Evolutionary conservation across 805 yeast genomes (phyloP).

Genomic region (Brettanomyces bruxellensis): DNA sequence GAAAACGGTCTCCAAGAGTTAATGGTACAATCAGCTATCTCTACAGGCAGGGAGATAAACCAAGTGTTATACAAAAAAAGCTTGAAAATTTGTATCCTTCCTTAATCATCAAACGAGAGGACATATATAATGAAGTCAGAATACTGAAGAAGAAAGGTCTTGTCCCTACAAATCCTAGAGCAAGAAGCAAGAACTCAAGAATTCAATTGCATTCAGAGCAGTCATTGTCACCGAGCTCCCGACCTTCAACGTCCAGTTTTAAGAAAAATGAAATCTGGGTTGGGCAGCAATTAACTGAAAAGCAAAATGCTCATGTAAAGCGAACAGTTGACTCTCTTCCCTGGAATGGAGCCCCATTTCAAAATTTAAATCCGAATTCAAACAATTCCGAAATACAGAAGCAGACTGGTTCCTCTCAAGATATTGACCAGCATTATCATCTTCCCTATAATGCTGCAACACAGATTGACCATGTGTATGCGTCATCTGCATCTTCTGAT

Average conservation of each 20-base stretch:
- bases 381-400: conserved; percentile 3
- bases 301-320: no score
- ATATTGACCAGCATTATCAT: conserved; percentile 5
- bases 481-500: conserved; percentile 2
- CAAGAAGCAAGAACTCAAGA: neutral
- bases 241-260: no score
- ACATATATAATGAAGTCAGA: conserved; percentile 48
- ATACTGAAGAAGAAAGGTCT: conserved; percentile 42
- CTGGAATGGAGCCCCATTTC: no score
- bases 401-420: conserved; percentile 1
- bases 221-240: no score
- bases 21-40: conserved; percentile 42
- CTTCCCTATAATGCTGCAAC: conserved; percentile 2
- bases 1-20: conserved; percentile 44
- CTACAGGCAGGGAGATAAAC: conserved; percentile 47
- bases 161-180: conserved; percentile 7
- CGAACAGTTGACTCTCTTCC: no score
- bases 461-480: conserved; percentile 7
- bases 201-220: neutral
- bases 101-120: conserved; percentile 46
- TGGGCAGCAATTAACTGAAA: no score
- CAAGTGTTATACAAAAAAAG: conserved; percentile 43
- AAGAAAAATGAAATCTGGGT: no score
- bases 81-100: conserved; percentile 44
- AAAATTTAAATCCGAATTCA: no score